Evolutionary conservation across 768 basidiomycete species (phyloP), one percentile per base, ranked within the genome.

Genomic region (Dendrothele bispora): DNA sequence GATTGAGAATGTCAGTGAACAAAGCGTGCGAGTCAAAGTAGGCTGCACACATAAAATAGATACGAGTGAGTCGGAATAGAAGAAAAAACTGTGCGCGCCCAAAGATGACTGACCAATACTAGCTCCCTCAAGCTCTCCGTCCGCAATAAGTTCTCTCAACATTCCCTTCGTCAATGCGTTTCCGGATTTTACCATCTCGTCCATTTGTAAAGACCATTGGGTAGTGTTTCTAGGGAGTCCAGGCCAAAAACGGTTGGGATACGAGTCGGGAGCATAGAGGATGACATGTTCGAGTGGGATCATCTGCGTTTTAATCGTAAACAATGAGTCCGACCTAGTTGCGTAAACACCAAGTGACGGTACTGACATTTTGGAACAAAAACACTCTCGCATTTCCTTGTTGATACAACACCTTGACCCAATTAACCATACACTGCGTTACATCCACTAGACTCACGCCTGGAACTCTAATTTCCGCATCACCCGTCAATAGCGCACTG

Each of bases 371-470:
- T 52, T 84, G 82, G 68, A 86, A 82, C 41, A 86, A 60, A 57
- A 86, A 84, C 55, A 86, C 83, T 38, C 83, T 70, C 3, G 81
- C 84, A n/a, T n/a, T n/a, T 4, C 85, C 84, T 40, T 62, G 71
- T 10, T 73, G 57, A 56, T 85, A 83, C 30, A 86, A 56, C 1
- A 66, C 66, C 51, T 72, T 77, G 25, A 86, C 69, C 75, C 80
- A 84, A 38, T 82, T 75, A 4, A 86, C 65, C 59, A 78, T 79
- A 55, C 85, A 86, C 15, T 58, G 58, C 17, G 77, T 71, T 0
- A 82, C 81, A 39, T 84, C 71, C 7, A 84, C 82, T 44, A 86
- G 60, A 1, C 78, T 83, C 14, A 80, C 80, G 47, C 62, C 28
- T 20, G 21, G 26, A 39, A 5, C 39, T 25, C n/a, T n/a, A n/a